Evolutionary conservation across 2,329 filamentous ascomycete species (phyloP).

Genomic region (Colletotrichum sp.): DNA sequence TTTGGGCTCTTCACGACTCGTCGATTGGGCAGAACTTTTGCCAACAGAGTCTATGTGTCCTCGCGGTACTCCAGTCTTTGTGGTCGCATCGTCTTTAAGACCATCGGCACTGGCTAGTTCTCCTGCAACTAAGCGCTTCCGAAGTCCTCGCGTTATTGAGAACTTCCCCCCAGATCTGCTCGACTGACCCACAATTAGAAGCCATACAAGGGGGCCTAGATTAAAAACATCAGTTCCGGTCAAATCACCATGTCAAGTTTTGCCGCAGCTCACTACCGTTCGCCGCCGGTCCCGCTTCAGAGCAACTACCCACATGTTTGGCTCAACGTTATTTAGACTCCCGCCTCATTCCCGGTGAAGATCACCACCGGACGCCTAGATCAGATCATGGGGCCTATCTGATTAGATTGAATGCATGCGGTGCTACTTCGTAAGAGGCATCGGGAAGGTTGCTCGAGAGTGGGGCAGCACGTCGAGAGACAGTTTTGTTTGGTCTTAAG

Average conservation of each 20-base stretch:
- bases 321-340: neutral
- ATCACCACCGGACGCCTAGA: neutral
- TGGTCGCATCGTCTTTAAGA: neutral
- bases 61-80: neutral
- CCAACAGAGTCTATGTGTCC: neutral
- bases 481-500: neutral
- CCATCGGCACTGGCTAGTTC: neutral
- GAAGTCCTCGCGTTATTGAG: neutral
- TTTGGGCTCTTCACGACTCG: fast-evolving
- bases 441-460: neutral
- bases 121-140: neutral
- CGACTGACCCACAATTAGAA: neutral
- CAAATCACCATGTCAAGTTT: neutral
- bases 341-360: neutral
- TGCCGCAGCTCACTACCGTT: neutral
- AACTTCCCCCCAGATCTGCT: neutral
- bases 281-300: neutral
- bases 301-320: neutral
- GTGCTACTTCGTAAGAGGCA: neutral
- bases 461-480: neutral
- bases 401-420: neutral
- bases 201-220: fast-evolving
- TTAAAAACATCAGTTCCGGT: neutral
- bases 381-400: neutral
- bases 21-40: neutral